A percentile compares a stretch with the other conserved stretches of the same genome.
Evolutionary conservation across 371 early-diverging fungal species (phyloP).

Genomic region (Chytridium lagenaria): DNA sequence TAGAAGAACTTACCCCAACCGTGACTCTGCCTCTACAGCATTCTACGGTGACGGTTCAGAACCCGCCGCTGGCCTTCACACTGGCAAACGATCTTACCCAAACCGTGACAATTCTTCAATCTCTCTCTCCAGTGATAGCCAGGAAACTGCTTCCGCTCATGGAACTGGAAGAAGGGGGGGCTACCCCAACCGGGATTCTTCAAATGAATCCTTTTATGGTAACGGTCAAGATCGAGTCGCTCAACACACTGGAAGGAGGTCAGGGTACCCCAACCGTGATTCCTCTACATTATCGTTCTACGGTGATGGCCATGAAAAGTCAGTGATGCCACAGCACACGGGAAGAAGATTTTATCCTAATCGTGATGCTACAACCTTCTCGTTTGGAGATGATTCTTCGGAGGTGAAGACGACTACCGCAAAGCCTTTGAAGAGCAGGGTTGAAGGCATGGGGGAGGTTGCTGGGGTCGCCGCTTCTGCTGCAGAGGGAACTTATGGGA

Average conservation of each 20-base stretch:
- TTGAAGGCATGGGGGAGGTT: neutral
- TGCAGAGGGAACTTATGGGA: neutral
- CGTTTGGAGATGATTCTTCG: conserved; percentile 17
- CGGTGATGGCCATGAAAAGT: no score
- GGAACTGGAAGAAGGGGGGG: neutral
- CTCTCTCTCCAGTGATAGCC: no score
- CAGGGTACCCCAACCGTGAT: no score
- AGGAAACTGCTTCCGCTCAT: neutral
- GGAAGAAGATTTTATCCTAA: neutral
- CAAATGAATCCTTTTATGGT: no score
- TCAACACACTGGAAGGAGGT: no score
- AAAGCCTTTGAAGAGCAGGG: conserved; percentile 1
- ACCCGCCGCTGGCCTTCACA: neutral
- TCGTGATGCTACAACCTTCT: neutral
- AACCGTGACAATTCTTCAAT: neutral
- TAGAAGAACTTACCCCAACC: conserved; percentile 11
- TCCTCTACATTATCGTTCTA: no score
- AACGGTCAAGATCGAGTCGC: no score
- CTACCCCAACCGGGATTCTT: no score
- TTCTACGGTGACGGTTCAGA: conserved; percentile 15
- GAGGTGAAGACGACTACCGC: conserved; percentile 15
- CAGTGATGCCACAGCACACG: no score
- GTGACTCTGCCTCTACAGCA: neutral
- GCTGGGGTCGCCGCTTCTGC: conserved; percentile 20
- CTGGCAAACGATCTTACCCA: neutral